A percentile compares a stretch with the other conserved stretches of the same genome.
Conservation (phyloP, 805 yeast species). For the Saturnispora gosingensis region DNA sequence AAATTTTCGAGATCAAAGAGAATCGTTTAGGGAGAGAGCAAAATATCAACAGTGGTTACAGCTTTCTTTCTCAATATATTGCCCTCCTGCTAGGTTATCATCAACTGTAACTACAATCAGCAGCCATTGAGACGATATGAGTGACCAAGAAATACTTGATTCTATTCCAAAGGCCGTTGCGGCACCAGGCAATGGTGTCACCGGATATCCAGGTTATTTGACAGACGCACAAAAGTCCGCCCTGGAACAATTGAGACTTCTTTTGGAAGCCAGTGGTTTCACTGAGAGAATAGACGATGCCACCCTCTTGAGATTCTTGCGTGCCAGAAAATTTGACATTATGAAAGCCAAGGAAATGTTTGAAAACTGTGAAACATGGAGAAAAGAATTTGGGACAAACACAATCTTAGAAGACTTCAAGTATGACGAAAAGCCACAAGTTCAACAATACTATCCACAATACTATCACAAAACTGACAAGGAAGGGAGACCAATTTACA, state of each 20-base stretch:
- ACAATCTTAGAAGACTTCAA: constrained; percentile 81
- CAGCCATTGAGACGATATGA: constrained; percentile 9
- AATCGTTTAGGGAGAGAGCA: not conserved
- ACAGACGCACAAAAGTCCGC: constrained; percentile 57
- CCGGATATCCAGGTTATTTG: constrained; percentile 78
- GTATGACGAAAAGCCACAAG: constrained; percentile 86
- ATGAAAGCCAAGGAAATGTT: constrained; percentile 74
- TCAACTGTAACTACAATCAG: not conserved
- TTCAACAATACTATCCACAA: constrained; percentile 88
- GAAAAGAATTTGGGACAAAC: constrained; percentile 77
- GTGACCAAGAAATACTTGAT: constrained; percentile 22
- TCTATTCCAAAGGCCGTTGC: constrained; percentile 39
- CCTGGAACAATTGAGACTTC: constrained; percentile 48
- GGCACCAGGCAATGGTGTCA: constrained; percentile 39
- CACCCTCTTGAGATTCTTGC: constrained; percentile 69
- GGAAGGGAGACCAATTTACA: constrained; percentile 94
- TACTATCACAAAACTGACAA: constrained; percentile 95
- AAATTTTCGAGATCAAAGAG: not conserved
- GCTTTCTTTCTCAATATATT: not conserved
- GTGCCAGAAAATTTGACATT: constrained; percentile 93
- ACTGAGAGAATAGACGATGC: constrained; percentile 82
- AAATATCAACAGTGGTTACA: not conserved
- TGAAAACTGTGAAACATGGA: constrained; percentile 84
- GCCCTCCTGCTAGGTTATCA: not conserved
- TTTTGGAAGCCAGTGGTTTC: constrained; percentile 56